Conservation (phyloP, 2,329 filamentous ascomycete genomes). For the Aschersonia sp. region DNA sequence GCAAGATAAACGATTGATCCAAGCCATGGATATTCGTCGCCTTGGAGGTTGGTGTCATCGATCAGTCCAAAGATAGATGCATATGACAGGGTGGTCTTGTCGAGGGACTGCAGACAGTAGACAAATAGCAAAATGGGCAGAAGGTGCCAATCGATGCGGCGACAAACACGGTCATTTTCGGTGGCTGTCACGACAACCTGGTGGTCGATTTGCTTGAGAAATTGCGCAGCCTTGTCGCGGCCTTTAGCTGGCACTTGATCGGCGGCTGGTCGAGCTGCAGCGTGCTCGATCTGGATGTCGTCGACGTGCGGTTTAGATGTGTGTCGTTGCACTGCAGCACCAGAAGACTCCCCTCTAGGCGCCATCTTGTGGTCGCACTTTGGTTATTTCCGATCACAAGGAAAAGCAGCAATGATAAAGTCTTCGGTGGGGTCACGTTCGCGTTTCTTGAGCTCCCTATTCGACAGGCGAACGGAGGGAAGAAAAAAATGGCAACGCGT, state of each 20-base stretch:
- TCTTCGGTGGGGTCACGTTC: too few relatives aligned
- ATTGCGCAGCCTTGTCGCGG: constrained; percentile 31
- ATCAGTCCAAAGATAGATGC: constrained; percentile 50
- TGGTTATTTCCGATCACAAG: background rate
- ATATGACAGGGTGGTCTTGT: constrained; percentile 48
- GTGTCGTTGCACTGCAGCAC: background rate
- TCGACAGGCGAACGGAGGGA: too few relatives aligned
- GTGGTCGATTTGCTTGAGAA: constrained; percentile 29
- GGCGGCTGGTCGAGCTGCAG: background rate
- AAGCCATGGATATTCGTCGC: constrained; percentile 45
- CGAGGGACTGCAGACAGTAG: constrained; percentile 48
- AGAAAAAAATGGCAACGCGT: too few relatives aligned
- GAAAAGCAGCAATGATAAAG: too few relatives aligned
- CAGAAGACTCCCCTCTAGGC: background rate
- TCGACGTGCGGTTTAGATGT: background rate
- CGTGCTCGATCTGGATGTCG: background rate
- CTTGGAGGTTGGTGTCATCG: constrained; percentile 39
- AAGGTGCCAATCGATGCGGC: constrained; percentile 32
- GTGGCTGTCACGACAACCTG: constrained; percentile 32
- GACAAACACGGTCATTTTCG: constrained; percentile 32
- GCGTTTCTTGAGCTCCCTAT: too few relatives aligned
- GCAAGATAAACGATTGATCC: constrained; percentile 45
- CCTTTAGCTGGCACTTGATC: constrained; percentile 2
- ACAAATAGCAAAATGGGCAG: constrained; percentile 37
- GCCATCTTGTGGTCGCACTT: background rate